phyloP scores from a whole-genome alignment of 345 rosid genomes.

The Aurinia saxatilis region DNA sequence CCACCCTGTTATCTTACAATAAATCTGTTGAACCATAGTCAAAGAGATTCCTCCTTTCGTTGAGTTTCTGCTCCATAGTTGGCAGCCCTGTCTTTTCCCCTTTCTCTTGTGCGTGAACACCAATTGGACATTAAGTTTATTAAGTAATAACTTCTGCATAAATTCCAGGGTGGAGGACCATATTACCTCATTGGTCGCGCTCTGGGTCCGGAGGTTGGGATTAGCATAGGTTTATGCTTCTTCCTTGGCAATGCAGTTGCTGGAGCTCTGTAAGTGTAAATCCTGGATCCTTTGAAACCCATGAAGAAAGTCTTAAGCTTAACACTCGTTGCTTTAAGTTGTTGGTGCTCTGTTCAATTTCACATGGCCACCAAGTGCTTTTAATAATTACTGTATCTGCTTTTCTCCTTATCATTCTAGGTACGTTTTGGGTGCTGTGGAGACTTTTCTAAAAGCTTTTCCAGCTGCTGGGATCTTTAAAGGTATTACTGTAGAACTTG shows the following conservation, averaged over 20 bases:
- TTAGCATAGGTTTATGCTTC: constrained; percentile 98
- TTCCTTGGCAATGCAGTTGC: constrained; percentile 99
- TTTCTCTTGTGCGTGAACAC: not conserved
- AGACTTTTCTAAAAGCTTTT: constrained; percentile 90
- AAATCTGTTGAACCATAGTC: not conserved
- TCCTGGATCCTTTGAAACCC: constrained; percentile 18
- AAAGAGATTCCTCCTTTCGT: not conserved
- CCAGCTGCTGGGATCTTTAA: constrained; percentile 95
- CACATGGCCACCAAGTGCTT: constrained; percentile 14
- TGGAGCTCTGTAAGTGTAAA: constrained; percentile 90
- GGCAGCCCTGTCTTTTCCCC: not conserved
- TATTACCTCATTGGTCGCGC: constrained; percentile 99
- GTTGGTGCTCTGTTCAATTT: constrained; percentile 17
- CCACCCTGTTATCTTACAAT: not conserved
- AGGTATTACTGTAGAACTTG: constrained; percentile 44
- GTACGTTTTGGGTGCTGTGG: constrained; percentile 98
- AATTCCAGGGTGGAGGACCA: constrained; percentile 78
- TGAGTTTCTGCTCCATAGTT: constrained; percentile 10
- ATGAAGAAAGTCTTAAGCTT: constrained; percentile 1
- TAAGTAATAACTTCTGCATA: not conserved
- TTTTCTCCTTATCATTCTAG: constrained; percentile 32
- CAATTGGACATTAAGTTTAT: not conserved
- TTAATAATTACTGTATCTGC: constrained; percentile 1
- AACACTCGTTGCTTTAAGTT: constrained; percentile 6
- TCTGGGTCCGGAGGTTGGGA: constrained; percentile 99